Percentiles rank a stretch among this genome's conserved stretches.
phyloP scores from a whole-genome alignment of 352 stramenopile species.

The Phytophthora cactorum region DNA sequence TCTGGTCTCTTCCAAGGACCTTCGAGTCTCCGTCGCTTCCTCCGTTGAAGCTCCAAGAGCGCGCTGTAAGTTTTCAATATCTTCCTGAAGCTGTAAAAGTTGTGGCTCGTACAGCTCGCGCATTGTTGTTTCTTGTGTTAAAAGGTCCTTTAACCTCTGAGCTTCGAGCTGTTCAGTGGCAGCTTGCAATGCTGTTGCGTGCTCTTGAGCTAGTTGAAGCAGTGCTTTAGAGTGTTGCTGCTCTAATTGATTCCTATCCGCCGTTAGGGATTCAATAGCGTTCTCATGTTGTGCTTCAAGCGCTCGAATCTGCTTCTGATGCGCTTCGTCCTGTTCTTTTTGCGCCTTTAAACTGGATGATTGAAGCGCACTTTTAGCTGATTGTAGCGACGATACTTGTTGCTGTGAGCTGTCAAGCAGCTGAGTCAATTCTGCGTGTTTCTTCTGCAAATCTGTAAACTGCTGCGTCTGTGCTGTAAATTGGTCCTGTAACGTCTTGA shows the following conservation, averaged over 20 bases:
- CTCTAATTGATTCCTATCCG: conserved; percentile 32
- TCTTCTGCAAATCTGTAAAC: conserved; percentile 22
- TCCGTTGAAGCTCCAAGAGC: conserved; percentile 15
- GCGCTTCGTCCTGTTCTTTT: conserved; percentile 51
- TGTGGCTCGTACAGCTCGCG: conserved; percentile 36
- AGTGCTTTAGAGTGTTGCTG: conserved; percentile 24
- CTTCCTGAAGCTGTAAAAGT: conserved; percentile 23
- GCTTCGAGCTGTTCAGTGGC: conserved; percentile 21
- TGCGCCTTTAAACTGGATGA: conserved; percentile 38
- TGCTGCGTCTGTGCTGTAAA: conserved; percentile 14
- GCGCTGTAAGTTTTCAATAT: conserved; percentile 23
- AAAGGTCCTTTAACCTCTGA: conserved; percentile 26
- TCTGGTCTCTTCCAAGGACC: conserved; percentile 30
- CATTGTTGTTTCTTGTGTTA: conserved; percentile 25
- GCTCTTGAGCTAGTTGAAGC: conserved; percentile 26
- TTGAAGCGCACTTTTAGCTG: conserved; percentile 39
- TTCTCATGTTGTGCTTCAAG: conserved; percentile 38
- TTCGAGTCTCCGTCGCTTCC: conserved; percentile 19
- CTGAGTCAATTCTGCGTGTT: conserved; percentile 20
- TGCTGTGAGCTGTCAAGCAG: conserved; percentile 37
- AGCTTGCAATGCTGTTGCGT: conserved; percentile 21
- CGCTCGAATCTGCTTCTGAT: conserved; percentile 47
- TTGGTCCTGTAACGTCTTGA: conserved; percentile 32
- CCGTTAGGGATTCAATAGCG: conserved; percentile 12
- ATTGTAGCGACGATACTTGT: conserved; percentile 32